Evolutionary conservation across 2,329 filamentous ascomycete genomes (phyloP).

Genomic region (Taxawa tesnikishii): DNA sequence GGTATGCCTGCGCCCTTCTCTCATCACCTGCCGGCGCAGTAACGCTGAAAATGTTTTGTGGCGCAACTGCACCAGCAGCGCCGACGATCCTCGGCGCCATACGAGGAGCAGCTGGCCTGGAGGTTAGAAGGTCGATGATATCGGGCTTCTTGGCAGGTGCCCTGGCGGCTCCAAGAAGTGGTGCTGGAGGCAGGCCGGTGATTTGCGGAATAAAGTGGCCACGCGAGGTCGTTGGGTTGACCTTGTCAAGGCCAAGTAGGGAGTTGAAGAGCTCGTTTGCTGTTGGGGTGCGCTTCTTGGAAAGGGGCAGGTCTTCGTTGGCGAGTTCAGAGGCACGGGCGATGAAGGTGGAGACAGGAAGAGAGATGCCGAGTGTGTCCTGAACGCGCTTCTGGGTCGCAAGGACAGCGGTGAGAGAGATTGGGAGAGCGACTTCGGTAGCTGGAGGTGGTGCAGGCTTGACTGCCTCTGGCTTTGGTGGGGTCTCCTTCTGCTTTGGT

Average conservation of each 20-base stretch:
- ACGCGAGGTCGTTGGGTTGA: constrained; percentile 33
- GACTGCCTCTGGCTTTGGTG: constrained; percentile 32
- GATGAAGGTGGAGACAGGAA: constrained; percentile 81
- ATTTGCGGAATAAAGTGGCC: constrained; percentile 65
- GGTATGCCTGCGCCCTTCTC: constrained; percentile 66
- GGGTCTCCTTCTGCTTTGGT: constrained; percentile 29
- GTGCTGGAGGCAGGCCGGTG: constrained; percentile 35
- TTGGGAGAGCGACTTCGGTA: constrained; percentile 55
- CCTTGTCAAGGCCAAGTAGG: constrained; percentile 58
- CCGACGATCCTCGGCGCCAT: constrained; percentile 14
- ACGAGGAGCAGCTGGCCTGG: constrained; percentile 23
- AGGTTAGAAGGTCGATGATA: constrained; percentile 68
- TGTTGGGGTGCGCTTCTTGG: constrained; percentile 51
- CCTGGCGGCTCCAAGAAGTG: constrained; percentile 19
- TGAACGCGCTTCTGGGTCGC: constrained; percentile 73
- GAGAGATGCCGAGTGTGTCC: constrained; percentile 61
- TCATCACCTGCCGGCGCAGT: constrained; percentile 70
- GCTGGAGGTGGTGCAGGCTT: constrained; percentile 31
- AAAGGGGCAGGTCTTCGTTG: constrained; percentile 70
- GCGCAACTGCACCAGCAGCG: constrained; percentile 24
- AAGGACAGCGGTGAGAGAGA: constrained; percentile 68
- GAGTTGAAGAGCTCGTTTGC: constrained; percentile 81
- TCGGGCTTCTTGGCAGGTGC: constrained; percentile 45
- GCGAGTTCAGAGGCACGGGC: constrained; percentile 73
- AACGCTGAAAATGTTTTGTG: constrained; percentile 70